These are phyloP conservation scores for Ceratopteris richardii DNA, from an alignment of 75 land plant species.

Conservation along the genomic window DNA sequence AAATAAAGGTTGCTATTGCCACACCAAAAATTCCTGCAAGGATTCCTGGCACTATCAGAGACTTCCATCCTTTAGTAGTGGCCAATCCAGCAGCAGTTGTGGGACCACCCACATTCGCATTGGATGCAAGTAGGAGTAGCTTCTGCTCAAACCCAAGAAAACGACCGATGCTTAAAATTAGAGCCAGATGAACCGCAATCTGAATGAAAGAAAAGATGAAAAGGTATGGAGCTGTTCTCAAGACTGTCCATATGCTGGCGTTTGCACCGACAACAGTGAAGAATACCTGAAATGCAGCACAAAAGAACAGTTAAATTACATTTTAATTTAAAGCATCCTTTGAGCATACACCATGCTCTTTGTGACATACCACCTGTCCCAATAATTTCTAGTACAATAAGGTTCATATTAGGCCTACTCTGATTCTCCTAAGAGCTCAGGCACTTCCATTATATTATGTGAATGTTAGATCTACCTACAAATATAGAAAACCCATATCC, in stretches of 20 bases:
- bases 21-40: slow-evolving; percentile 94
- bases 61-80: slow-evolving; percentile 86
- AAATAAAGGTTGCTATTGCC: slow-evolving; percentile 83
- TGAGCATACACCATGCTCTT: too few relatives aligned
- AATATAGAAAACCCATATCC: too few relatives aligned
- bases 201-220: slow-evolving; percentile 72
- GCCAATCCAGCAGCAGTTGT: slow-evolving; percentile 99
- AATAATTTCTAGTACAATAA: too few relatives aligned
- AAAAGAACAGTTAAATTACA: slow-evolving; percentile 1
- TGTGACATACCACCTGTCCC: too few relatives aligned
- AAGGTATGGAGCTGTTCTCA: slow-evolving; percentile 76
- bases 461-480: too few relatives aligned
- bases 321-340: too few relatives aligned
- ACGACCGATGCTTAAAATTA: slow-evolving; percentile 67
- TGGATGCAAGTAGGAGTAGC: slow-evolving; percentile 72
- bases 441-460: too few relatives aligned
- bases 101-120: slow-evolving; percentile 96
- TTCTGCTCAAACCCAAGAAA: slow-evolving; percentile 61
- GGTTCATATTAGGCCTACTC: too few relatives aligned
- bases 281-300: slow-evolving; percentile 48
- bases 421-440: too few relatives aligned
- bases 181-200: slow-evolving; percentile 63
- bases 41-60: slow-evolving; percentile 76
- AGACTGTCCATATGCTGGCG: slow-evolving; percentile 67
- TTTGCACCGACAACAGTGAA: slow-evolving; percentile 87